Conservation (phyloP, 208 protist species). For the Acanthamoeba comandoni region DNA sequence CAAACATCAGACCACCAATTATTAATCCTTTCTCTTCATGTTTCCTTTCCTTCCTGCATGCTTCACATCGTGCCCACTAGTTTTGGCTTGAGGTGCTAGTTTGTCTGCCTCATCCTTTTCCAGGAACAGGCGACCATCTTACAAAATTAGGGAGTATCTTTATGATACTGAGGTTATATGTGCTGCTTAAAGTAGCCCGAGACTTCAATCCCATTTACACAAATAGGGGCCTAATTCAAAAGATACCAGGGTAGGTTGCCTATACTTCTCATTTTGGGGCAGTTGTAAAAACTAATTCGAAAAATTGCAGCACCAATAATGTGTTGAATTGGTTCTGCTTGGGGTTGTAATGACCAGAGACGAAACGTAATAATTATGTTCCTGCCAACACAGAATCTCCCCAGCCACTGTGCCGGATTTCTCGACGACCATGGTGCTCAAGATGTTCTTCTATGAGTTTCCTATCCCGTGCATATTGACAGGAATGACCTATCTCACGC, state of each 20-base stretch:
- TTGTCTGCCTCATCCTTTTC: not conserved
- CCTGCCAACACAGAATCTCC: too few relatives aligned
- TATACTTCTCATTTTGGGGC: too few relatives aligned
- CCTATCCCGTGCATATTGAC: slow-evolving; percentile 9
- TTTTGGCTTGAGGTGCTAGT: slow-evolving; percentile 4
- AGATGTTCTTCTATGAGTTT: slow-evolving; percentile 28
- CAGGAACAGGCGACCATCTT: not conserved
- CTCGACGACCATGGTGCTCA: slow-evolving; percentile 20
- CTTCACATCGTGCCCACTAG: not conserved
- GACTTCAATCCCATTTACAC: not conserved
- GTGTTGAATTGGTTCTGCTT: too few relatives aligned
- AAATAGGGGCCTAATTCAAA: not conserved
- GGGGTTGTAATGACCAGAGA: too few relatives aligned
- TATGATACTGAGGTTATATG: slow-evolving; percentile 13
- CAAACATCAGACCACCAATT: too few relatives aligned
- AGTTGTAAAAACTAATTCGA: too few relatives aligned
- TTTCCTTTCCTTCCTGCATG: not conserved
- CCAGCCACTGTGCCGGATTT: not conserved
- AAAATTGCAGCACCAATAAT: too few relatives aligned
- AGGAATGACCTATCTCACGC: not conserved
- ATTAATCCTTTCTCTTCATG: not conserved
- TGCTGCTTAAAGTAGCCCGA: slow-evolving; percentile 1
- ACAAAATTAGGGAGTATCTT: not conserved
- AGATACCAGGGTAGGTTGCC: slow-evolving; percentile 4
- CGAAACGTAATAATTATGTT: too few relatives aligned